Evolutionary conservation across 768 basidiomycete genomes (phyloP), one percentile per base, ranked within the genome.

Genomic region (Tulasnella sp.): DNA sequence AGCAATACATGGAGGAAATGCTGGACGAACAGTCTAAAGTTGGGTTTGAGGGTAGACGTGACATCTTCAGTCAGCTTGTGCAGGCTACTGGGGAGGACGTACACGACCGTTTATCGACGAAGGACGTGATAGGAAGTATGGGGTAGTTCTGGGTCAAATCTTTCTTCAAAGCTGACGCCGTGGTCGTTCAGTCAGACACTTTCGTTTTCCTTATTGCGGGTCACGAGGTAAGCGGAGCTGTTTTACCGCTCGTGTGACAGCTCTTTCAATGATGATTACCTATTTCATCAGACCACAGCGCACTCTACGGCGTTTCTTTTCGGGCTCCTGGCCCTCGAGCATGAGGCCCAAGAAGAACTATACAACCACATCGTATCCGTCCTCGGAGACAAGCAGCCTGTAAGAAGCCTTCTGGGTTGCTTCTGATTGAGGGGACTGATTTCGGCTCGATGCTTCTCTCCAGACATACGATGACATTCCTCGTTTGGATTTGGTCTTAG

Each of bases 1-100:
- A 72, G 71, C 26, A 63, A 64, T 72, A 72, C 39, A 40, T 72
- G 32, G 59, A 44, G 5, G 71, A 72, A 63, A 72, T 72, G 71
- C 37, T 72, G 19, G 37, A 72, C 14, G 62, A 62, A 19, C 59
- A 59, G 59, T 37, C 71, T 40, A 52, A 36, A 29, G 29, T 34
- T 59, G 52, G 52, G 5, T 59, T 52, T 35, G 69, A 52, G 12
- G 69, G 37, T 9, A 70, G 47, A 32, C 69, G 69, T 36, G 69
- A 70, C 32, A 47, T 52, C n/a, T 70, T 70, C 19, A 70, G 41
- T 59, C 44, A 70, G 69, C 37, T 70, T 70, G 44, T 52, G 22
- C 40, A 19, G 19, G 44, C 69, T 11, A 47, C 37, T 6, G 44
- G 29, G 16, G 69, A 70, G 6, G 52, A 52, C 34, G 29, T 44